Base-by-base conservation (phyloP, 83 land plant genomes). In the Isoetes engelmannii region DNA sequence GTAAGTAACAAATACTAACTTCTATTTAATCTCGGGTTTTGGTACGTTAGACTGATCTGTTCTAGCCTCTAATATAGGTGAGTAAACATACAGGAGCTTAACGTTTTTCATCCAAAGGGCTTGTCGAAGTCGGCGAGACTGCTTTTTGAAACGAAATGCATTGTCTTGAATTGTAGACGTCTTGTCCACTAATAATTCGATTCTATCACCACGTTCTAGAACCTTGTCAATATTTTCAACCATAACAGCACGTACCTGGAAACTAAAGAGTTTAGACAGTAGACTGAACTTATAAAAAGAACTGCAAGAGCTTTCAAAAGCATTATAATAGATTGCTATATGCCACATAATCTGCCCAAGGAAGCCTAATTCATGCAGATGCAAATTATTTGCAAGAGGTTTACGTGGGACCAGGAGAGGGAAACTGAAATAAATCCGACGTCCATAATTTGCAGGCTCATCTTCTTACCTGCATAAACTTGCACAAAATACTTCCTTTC, bases 221-320 rank as follows among this genome's bases (percentile, higher is more conserved):
- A 85, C 88, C 78, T 85, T 85, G 72, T 85, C 88, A 70, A 85
- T 85, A 61, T 85, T 85, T 69, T 82, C 85, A 57, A 85, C 81
- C 88, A 85, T 85, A 44, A 83, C 88, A 70, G 65, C 69, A 3
- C 84, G 79, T n/a, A 85, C 88, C 88, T 85, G 70, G 18, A 59
- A 28, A 28, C 49, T 53, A 54, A 8, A 47, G 48, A 46, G 44
- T 12, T 13, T 5, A 68, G 67, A n/a, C 12, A 62, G 63, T 47
- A 45, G 44, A 28, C 51, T 4, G 8, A 10, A 15, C 37, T 21
- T 47, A 46, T 9, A 70, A 46, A 19, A 51, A 69, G 0, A 19
- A 18, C 48, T 47, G 5, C 6, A 42, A 45, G 57, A 48, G 18
- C 15, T 56, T 37, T 37, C 18, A 41, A 6, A 46, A 13, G 55